phyloP scores from a whole-genome alignment of 2,329 filamentous ascomycete species.

The Colletotrichum eremochloae region DNA sequence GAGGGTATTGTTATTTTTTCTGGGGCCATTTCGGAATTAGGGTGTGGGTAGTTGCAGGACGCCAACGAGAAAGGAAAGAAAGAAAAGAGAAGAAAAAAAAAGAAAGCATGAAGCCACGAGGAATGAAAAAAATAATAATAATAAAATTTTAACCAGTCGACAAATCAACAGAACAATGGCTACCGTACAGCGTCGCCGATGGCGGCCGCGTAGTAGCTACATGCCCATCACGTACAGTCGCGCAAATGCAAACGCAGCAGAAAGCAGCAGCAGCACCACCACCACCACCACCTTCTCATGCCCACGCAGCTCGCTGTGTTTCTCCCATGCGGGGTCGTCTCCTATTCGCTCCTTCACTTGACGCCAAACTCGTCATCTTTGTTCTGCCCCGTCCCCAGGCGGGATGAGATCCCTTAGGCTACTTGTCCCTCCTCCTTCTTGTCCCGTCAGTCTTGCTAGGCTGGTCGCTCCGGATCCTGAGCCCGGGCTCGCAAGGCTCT shows the following conservation, averaged over 20 bases:
- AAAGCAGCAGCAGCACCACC: background rate
- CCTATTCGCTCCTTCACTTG: constrained; percentile 3
- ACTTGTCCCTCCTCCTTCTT: too few relatives aligned
- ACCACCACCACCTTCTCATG: background rate
- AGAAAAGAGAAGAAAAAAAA: constrained; percentile 15
- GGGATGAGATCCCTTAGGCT: background rate
- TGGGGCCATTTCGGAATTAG: constrained; percentile 17
- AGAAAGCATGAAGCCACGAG: background rate
- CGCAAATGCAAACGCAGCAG: constrained; percentile 3
- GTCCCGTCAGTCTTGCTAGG: background rate
- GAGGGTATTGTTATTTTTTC: constrained; percentile 9
- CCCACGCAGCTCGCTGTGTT: background rate
- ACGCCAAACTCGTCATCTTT: background rate
- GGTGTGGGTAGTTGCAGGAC: constrained; percentile 38
- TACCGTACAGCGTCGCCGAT: constrained; percentile 30
- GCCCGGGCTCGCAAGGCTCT: background rate
- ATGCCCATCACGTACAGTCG: constrained; percentile 29
- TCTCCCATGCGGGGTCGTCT: background rate
- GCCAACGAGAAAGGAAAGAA: constrained; percentile 14
- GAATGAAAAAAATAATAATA: constrained; percentile 6
- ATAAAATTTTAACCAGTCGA: background rate
- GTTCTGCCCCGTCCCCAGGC: background rate
- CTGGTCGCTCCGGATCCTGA: constrained; percentile 3
- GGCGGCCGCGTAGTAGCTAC: constrained; percentile 21
- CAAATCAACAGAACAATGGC: constrained; percentile 31